Percentiles rank a stretch among this genome's conserved stretches.
Evolutionary conservation across 2,329 filamentous ascomycete species (phyloP).

Genomic region (Xylariomycetidae sp.): DNA sequence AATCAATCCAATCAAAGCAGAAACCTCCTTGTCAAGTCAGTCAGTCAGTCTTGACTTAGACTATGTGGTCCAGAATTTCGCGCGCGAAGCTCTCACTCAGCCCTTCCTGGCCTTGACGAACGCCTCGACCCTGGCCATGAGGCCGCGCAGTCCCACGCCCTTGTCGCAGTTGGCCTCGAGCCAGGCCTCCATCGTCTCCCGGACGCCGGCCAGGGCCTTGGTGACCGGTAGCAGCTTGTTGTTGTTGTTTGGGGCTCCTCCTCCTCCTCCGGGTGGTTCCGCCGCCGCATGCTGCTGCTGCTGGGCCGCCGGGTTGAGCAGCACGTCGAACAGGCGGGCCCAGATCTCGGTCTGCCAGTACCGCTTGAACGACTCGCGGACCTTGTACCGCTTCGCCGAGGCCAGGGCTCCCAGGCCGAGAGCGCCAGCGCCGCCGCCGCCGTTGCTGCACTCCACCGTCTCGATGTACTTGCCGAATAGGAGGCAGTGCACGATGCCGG

Average conservation of each 20-base stretch:
- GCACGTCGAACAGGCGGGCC: slow-evolving; percentile 73
- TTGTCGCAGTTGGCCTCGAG: slow-evolving; percentile 77
- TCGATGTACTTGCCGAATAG: slow-evolving; percentile 96
- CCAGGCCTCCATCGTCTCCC: slow-evolving; percentile 81
- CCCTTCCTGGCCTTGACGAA: slow-evolving; percentile 10
- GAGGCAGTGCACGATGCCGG: slow-evolving; percentile 80
- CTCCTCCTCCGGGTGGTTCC: too few species aligned
- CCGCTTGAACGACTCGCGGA: slow-evolving; percentile 80
- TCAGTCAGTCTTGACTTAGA: too few species aligned
- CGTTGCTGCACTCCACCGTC: slow-evolving; percentile 55
- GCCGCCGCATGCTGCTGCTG: slow-evolving; percentile 57
- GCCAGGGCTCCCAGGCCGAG: neutral
- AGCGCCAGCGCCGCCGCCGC: slow-evolving; percentile 46
- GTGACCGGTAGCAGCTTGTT: slow-evolving; percentile 74
- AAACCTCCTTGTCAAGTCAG: too few species aligned
- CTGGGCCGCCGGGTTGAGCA: slow-evolving; percentile 77
- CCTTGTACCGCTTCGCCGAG: slow-evolving; percentile 58
- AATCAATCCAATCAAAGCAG: too few species aligned
- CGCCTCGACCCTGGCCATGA: slow-evolving; percentile 62
- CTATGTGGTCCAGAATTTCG: too few species aligned
- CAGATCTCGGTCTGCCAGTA: slow-evolving; percentile 98
- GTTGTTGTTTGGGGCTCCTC: too few species aligned
- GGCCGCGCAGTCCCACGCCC: slow-evolving; percentile 67
- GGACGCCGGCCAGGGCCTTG: slow-evolving; percentile 61
- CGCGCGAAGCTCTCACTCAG: too few species aligned